Evolutionary conservation across 306 rosid species (phyloP), one percentile per base, ranked within the genome.

Genomic region (Hippophae tibetana): DNA sequence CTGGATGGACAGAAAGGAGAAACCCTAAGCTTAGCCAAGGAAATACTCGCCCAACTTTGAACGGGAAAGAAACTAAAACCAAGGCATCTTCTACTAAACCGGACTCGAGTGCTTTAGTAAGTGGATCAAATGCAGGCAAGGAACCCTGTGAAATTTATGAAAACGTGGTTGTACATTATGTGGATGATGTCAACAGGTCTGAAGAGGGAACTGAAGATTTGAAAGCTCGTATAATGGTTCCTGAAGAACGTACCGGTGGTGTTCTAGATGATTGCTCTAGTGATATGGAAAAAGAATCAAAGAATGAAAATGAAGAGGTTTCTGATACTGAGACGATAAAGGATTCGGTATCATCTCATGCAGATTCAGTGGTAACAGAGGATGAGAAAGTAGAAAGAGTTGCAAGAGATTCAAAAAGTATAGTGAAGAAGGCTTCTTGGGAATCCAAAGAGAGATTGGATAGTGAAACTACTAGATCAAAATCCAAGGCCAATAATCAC

Each of bases 291-390:
- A 82, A 70, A 76, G 84, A 81, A 63, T 62, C 58, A 18, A 85
- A 70, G 52, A 76, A 78, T 61, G 75, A 81, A 49, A 81, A 78
- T 73, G 96, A 78, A 55, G 86, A 86, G 48, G 78, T 69, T 58
- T 86, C 97, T 3, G 96, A 92, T 65, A 54, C 88, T 27, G 95
- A 87, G 57, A 83, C 83, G 10, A 66, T 49, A 57, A 78, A 79
- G 72, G 94, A 88, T 72, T 88, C 89, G 0, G 74, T 71, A 52
- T 88, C 94, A 18, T 88, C 99, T 47, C 92, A 74, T 54, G 83
- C 77, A 68, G 93, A 85, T 69, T 80, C 81, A 27, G 13, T 69
- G 65, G 65, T 70, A 49, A 70, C 69, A 31, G 92, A 73, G 64
- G 89, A 84, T 71, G 97, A 80, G 70, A 82, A 67, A 66, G 71